Evolutionary conservation across 2,329 filamentous ascomycete species (phyloP).

Genomic region (Aphanocladium album): DNA sequence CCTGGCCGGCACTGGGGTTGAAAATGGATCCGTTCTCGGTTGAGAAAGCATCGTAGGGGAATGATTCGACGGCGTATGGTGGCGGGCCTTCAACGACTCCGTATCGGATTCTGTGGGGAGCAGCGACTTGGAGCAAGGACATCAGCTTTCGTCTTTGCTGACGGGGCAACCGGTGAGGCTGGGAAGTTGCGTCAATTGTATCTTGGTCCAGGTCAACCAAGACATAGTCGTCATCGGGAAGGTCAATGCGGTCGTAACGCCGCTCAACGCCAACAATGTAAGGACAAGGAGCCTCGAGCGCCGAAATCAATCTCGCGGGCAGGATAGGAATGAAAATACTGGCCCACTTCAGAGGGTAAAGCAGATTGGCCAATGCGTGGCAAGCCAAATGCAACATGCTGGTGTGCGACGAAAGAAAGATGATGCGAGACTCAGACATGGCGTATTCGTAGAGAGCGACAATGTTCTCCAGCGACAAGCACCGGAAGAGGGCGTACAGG

Average conservation of each 20-base stretch:
- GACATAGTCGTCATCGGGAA: constrained; percentile 94
- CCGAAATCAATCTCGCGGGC: constrained; percentile 80
- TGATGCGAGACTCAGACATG: constrained; percentile 88
- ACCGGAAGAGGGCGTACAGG: constrained; percentile 86
- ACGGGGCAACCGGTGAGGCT: constrained; percentile 74
- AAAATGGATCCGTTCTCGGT: constrained; percentile 82
- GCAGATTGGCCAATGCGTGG: constrained; percentile 74
- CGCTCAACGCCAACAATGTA: constrained; percentile 96
- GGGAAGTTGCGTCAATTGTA: constrained; percentile 76
- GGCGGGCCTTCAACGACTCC: constrained; percentile 86
- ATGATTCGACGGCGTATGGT: constrained; percentile 88
- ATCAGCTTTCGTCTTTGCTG: constrained; percentile 87
- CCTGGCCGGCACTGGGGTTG: constrained; percentile 62
- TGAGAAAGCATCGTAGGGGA: constrained; percentile 83
- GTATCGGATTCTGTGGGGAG: constrained; percentile 81
- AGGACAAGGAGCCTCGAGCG: constrained; percentile 88
- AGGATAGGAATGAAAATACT: constrained; percentile 92
- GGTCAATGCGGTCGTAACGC: constrained; percentile 76
- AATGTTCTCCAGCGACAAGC: constrained; percentile 85
- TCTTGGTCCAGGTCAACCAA: constrained; percentile 91
- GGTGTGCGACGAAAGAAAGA: constrained; percentile 91
- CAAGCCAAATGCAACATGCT: constrained; percentile 94
- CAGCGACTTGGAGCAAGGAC: constrained; percentile 81
- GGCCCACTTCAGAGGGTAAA: constrained; percentile 90
- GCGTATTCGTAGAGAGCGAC: constrained; percentile 90